These are phyloP conservation scores for Pyrus bretschneideri DNA, from an alignment of 306 rosid genomes.

Conservation along the genomic window DNA sequence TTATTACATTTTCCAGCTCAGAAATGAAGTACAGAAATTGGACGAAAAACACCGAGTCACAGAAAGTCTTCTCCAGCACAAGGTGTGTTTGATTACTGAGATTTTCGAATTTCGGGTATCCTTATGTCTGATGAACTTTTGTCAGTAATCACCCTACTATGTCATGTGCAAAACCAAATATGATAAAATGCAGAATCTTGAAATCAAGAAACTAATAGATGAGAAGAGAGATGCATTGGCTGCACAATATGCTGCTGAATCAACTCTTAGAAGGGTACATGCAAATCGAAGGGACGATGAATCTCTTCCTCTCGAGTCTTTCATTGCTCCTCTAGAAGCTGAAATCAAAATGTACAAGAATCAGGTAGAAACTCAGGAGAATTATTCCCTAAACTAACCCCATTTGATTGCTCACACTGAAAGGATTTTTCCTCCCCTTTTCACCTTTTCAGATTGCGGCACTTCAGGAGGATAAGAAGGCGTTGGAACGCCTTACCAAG, in stretches of 20 bases:
- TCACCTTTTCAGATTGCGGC: constrained; percentile 44
- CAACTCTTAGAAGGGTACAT: constrained; percentile 68
- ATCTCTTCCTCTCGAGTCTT: constrained; percentile 50
- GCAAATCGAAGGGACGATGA: constrained; percentile 66
- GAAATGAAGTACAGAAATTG: constrained; percentile 38
- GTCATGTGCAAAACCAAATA: constrained; percentile 6
- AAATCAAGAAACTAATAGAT: constrained; percentile 55
- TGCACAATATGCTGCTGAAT: constrained; percentile 89
- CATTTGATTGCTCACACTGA: neutral
- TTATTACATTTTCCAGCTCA: constrained; percentile 45
- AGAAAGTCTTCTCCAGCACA: constrained; percentile 56
- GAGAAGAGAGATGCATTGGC: constrained; percentile 84
- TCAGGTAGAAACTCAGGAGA: constrained; percentile 41
- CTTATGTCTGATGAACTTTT: neutral
- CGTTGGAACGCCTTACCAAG: constrained; percentile 71
- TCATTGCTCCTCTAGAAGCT: constrained; percentile 82
- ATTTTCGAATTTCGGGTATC: constrained; percentile 7
- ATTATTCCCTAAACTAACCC: too few relatives aligned
- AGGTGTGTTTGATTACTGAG: constrained; percentile 41
- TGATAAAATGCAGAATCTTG: constrained; percentile 60
- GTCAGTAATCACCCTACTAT: constrained; percentile 3
- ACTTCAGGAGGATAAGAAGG: constrained; percentile 83
- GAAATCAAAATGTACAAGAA: constrained; percentile 76
- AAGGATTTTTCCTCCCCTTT: neutral
- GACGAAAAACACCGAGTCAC: constrained; percentile 43